phyloP scores from a whole-genome alignment of 2,329 filamentous ascomycete genomes.

The Corniculantispora saksenae region DNA sequence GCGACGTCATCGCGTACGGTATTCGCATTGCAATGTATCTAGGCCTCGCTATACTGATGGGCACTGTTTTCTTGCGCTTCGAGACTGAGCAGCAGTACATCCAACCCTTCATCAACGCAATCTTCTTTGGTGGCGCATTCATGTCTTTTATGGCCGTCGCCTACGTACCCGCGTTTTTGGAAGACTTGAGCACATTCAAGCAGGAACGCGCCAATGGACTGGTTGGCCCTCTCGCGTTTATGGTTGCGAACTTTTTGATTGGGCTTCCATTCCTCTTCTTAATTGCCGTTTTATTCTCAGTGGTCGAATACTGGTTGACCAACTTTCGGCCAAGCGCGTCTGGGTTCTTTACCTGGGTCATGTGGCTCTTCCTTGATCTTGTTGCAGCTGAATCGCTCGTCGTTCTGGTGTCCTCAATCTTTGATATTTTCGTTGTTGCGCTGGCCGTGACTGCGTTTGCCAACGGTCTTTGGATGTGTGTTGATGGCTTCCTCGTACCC shows the following conservation, averaged over 20 bases:
- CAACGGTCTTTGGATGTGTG: slow-evolving; percentile 88
- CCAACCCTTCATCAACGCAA: slow-evolving; percentile 79
- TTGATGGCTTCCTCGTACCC: slow-evolving; percentile 78
- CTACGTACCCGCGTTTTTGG: slow-evolving; percentile 81
- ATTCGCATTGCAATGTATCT: slow-evolving; percentile 80
- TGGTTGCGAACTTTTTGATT: slow-evolving; percentile 78
- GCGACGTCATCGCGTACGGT: slow-evolving; percentile 81
- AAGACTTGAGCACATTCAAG: slow-evolving; percentile 70
- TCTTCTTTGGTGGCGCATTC: slow-evolving; percentile 74
- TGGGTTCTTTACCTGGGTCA: slow-evolving; percentile 75
- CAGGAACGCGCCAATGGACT: slow-evolving; percentile 83
- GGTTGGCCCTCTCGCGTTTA: slow-evolving; percentile 72
- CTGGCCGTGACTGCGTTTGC: slow-evolving; percentile 81
- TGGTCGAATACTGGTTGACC: slow-evolving; percentile 77
- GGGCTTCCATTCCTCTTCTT: slow-evolving; percentile 80
- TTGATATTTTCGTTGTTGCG: slow-evolving; percentile 78
- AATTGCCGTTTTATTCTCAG: slow-evolving; percentile 73
- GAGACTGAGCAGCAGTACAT: slow-evolving; percentile 69
- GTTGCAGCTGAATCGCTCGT: slow-evolving; percentile 81
- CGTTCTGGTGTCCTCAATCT: slow-evolving; percentile 70
- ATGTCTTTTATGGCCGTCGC: slow-evolving; percentile 83
- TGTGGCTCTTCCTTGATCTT: slow-evolving; percentile 85
- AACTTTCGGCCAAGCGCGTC: slow-evolving; percentile 67
- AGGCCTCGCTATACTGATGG: slow-evolving; percentile 80
- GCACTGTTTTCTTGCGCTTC: slow-evolving; percentile 81